Conservation (phyloP, 2,329 filamentous ascomycete species). For the Microsporum ferrugineum region DNA sequence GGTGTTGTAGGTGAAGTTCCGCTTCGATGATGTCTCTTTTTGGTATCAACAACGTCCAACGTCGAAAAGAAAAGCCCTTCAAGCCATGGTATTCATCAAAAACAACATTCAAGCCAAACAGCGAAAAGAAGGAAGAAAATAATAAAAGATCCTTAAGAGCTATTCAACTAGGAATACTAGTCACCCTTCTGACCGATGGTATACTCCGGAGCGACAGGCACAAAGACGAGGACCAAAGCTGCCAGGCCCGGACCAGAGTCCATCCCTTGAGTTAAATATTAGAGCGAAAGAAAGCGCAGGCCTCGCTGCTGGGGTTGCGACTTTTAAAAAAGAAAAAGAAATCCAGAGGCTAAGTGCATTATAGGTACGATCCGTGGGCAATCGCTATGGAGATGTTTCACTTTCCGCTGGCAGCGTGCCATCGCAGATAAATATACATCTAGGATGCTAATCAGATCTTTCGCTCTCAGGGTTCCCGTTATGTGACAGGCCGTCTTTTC, state of each 20-base stretch:
- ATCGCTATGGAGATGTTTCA: constrained; percentile 1
- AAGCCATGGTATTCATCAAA: background rate
- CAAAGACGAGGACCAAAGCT: background rate
- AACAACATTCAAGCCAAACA: background rate
- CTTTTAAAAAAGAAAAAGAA: background rate
- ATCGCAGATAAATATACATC: background rate
- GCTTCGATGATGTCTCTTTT: background rate
- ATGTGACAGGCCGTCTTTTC: background rate
- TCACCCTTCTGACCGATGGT: background rate
- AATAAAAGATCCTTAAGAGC: background rate
- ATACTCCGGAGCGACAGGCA: background rate
- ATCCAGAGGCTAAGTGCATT: background rate
- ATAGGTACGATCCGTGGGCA: background rate
- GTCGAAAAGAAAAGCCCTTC: background rate
- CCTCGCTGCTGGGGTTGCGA: background rate
- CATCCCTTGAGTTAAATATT: background rate
- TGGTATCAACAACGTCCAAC: background rate
- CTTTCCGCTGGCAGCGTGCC: background rate
- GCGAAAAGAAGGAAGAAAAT: background rate
- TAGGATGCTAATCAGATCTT: background rate
- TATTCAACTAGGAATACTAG: background rate
- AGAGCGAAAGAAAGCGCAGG: background rate
- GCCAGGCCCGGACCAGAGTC: background rate
- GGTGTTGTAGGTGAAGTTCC: background rate
- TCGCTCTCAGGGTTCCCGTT: background rate